phyloP scores from a whole-genome alignment of 2,329 filamentous ascomycete genomes.

The Aspergillus sp. region DNA sequence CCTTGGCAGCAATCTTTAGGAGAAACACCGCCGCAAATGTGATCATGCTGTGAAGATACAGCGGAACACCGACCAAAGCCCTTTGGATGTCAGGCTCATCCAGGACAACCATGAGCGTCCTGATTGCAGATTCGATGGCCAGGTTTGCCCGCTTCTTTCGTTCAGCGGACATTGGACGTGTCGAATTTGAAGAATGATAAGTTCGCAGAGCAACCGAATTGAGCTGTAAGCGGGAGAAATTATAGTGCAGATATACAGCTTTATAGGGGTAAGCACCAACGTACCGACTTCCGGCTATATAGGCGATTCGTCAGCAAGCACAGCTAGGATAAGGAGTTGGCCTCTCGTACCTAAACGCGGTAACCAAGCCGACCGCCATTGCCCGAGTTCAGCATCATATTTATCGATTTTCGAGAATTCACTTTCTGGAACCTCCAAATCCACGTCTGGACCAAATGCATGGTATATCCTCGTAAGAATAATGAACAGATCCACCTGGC shows the following conservation, averaged over 20 bases:
- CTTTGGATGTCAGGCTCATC: conserved; percentile 50
- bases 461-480: conserved; percentile 51
- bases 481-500: conserved; percentile 51
- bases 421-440: conserved; percentile 45
- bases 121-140: conserved; percentile 49
- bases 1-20: conserved; percentile 49
- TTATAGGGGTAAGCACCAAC: conserved; percentile 56
- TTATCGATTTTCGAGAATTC: conserved; percentile 47
- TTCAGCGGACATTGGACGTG: conserved; percentile 48
- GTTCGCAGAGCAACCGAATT: conserved; percentile 56
- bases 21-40: conserved; percentile 53
- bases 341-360: conserved; percentile 38
- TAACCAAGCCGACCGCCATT: conserved; percentile 44
- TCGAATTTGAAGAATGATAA: conserved; percentile 44
- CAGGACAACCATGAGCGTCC: conserved; percentile 47
- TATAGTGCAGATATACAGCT: conserved; percentile 55
- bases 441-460: conserved; percentile 50
- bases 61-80: conserved; percentile 48
- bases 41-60: conserved; percentile 54
- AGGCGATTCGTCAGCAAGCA: background rate
- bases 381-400: conserved; percentile 45
- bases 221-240: conserved; percentile 57
- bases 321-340: background rate
- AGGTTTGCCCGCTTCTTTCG: conserved; percentile 51
- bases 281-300: conserved; percentile 50